Percentiles rank a stretch among this genome's conserved stretches.
Evolutionary conservation across 2,329 filamentous ascomycete genomes (phyloP).

Genomic region (Aspergillus sp.): DNA sequence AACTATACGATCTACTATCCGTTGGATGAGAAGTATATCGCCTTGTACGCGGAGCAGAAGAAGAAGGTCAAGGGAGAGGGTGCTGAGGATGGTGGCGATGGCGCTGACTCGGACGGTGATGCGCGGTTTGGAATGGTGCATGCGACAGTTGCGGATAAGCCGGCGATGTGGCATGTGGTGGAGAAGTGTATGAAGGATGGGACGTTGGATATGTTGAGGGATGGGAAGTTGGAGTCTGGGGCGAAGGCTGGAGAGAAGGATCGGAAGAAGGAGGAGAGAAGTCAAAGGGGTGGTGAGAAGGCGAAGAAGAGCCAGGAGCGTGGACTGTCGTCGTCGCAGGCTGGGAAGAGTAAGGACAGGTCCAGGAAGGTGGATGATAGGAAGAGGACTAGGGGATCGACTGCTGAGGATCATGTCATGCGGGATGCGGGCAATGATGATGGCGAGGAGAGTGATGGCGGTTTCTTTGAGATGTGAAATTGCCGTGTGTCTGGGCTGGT

Average conservation of each 20-base stretch:
- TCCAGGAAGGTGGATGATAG: slow-evolving; percentile 8
- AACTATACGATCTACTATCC: slow-evolving; percentile 66
- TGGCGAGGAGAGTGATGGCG: slow-evolving; percentile 41
- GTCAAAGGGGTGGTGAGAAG: slow-evolving; percentile 11
- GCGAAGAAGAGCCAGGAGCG: slow-evolving; percentile 15
- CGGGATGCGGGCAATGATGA: slow-evolving; percentile 17
- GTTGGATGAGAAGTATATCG: slow-evolving; percentile 60
- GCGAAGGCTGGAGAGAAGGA: neutral
- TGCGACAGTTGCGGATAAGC: slow-evolving; percentile 30
- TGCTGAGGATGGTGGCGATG: slow-evolving; percentile 20
- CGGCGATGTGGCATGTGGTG: slow-evolving; percentile 48
- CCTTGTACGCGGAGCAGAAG: slow-evolving; percentile 51
- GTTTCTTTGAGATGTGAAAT: slow-evolving; percentile 40
- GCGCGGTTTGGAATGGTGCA: slow-evolving; percentile 22
- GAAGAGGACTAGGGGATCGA: neutral
- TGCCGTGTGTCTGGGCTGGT: neutral
- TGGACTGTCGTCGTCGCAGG: slow-evolving; percentile 11
- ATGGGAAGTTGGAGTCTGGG: slow-evolving; percentile 39
- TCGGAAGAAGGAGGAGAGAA: slow-evolving; percentile 17
- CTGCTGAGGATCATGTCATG: slow-evolving; percentile 3
- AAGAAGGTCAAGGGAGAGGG: slow-evolving; percentile 19
- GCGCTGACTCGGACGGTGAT: slow-evolving; percentile 21
- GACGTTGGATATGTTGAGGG: slow-evolving; percentile 45
- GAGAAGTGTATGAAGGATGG: slow-evolving; percentile 47
- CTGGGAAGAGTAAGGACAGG: neutral